Conservation (phyloP, 108 stramenopile genomes). For the Discostella stelligeroides region DNA sequence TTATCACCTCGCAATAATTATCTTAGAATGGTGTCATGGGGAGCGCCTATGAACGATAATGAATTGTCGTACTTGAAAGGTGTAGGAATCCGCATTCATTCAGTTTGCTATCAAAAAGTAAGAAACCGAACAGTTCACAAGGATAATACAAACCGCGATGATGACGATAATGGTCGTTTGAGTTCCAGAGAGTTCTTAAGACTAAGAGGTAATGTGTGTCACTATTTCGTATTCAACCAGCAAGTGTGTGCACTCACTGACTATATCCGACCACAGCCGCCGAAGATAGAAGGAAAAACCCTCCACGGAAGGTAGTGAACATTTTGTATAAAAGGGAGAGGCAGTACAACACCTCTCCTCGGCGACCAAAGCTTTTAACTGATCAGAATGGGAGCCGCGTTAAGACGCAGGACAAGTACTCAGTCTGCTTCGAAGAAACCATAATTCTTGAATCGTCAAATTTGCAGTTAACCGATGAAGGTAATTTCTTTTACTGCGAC, state of each 20-base stretch:
- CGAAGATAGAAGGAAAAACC: conserved; percentile 41
- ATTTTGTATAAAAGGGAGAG: conserved; percentile 32
- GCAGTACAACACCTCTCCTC: conserved; percentile 22
- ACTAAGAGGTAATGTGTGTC: conserved; percentile 36
- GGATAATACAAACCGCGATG: conserved; percentile 2
- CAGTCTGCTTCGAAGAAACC: conserved; percentile 37
- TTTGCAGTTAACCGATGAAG: conserved; percentile 46
- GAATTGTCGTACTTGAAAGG: conserved; percentile 46
- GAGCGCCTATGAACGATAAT: conserved; percentile 30
- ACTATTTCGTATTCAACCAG: too few relatives aligned
- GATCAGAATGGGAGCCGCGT: conserved; percentile 18
- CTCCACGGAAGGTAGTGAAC: conserved; percentile 32
- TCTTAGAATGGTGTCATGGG: conserved; percentile 45
- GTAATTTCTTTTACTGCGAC: conserved; percentile 13
- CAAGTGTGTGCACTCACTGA: neutral
- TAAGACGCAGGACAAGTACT: conserved; percentile 22
- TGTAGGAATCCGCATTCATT: conserved; percentile 44
- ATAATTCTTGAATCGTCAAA: conserved; percentile 30
- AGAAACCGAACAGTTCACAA: conserved; percentile 27
- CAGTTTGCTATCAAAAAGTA: conserved; percentile 43
- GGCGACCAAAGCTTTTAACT: conserved; percentile 36
- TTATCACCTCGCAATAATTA: neutral
- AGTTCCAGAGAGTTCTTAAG: conserved; percentile 39
- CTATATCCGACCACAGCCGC: conserved; percentile 24
- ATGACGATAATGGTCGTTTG: conserved; percentile 14